These are phyloP conservation scores for Aphanocladium album DNA, from an alignment of 2,329 filamentous ascomycete species.

Conservation along the genomic window DNA sequence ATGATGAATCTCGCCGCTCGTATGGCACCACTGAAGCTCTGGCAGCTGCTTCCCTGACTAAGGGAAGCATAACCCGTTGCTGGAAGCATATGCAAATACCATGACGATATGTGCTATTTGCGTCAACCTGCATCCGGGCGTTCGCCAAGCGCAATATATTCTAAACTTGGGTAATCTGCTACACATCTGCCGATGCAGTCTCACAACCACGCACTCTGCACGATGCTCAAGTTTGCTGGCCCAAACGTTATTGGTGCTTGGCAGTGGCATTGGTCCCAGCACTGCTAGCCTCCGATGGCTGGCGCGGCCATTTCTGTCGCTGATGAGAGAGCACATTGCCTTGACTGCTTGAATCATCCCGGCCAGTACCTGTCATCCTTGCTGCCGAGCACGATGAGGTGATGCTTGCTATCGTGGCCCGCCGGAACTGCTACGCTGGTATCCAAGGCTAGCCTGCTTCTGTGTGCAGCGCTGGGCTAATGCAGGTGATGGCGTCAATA, in stretches of 20 bases:
- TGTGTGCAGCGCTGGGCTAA: constrained; percentile 7
- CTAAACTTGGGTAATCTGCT: constrained; percentile 1
- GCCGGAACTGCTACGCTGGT: not conserved
- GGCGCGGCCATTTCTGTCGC: not conserved
- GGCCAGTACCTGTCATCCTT: not conserved
- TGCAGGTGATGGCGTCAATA: constrained; percentile 13
- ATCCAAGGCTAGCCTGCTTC: not conserved
- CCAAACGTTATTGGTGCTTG: not conserved
- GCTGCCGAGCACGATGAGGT: not conserved
- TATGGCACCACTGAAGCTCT: not conserved
- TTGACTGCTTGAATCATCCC: not conserved
- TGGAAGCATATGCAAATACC: not conserved
- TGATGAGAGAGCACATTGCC: not conserved
- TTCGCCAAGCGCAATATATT: not conserved
- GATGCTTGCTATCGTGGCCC: not conserved
- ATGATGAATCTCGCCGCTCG: not conserved
- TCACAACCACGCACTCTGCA: not conserved
- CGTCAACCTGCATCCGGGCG: not conserved
- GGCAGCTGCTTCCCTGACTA: not conserved
- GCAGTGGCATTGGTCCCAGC: not conserved
- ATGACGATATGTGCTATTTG: not conserved
- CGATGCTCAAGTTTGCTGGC: not conserved
- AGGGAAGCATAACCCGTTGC: not conserved
- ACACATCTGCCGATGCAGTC: not conserved
- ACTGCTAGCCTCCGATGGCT: not conserved